Conservation (phyloP, 257 asterid genomes). For the Petunia axillaris region DNA sequence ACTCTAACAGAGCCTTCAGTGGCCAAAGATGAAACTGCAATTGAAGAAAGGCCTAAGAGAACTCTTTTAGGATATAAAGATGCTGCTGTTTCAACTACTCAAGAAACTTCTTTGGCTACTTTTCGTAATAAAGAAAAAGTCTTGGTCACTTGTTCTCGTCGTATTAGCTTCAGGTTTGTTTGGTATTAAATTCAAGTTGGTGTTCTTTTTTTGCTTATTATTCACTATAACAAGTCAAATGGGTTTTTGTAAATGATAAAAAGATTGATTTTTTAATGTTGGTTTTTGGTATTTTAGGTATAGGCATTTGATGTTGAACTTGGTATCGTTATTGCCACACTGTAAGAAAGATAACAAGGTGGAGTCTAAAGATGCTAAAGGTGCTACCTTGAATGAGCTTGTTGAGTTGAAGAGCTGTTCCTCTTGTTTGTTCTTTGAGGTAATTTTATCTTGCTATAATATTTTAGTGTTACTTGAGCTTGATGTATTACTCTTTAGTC, state of each 20-base stretch:
- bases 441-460: constrained; percentile 23
- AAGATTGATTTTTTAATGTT: constrained; percentile 12
- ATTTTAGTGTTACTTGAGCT: background rate
- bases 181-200: background rate
- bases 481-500: background rate
- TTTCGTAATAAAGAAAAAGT: constrained; percentile 89
- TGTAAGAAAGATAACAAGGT: constrained; percentile 93
- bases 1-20: constrained; percentile 44
- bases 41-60: constrained; percentile 72
- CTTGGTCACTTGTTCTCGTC: constrained; percentile 86
- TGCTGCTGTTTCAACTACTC: constrained; percentile 30
- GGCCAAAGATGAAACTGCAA: constrained; percentile 57
- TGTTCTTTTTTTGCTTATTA: background rate
- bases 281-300: constrained; percentile 55
- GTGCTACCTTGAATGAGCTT: constrained; percentile 86
- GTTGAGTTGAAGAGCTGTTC: constrained; percentile 91
- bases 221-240: background rate
- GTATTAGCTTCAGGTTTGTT: constrained; percentile 76
- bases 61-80: constrained; percentile 85
- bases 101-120: constrained; percentile 27
- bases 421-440: constrained; percentile 96
- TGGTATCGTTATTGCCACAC: constrained; percentile 87
- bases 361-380: constrained; percentile 90
- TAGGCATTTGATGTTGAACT: constrained; percentile 92
- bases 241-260: background rate